Conservation (phyloP, 805 yeast genomes). For the Blastobotrys chiropterorum region DNA sequence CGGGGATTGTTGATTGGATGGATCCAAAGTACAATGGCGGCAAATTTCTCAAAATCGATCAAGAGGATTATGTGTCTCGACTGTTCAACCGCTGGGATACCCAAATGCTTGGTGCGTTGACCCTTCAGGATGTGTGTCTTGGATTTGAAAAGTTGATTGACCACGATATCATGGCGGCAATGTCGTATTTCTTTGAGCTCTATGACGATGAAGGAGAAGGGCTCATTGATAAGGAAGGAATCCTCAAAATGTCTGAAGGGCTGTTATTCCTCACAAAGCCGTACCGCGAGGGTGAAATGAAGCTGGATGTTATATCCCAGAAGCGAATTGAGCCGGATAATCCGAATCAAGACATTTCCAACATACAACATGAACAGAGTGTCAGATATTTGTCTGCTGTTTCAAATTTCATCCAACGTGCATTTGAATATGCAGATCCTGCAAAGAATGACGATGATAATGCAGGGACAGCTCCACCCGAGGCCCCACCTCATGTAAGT, state of each 20-base stretch:
- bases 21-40: constrained; percentile 25
- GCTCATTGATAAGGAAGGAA: constrained; percentile 67
- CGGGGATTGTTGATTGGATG: constrained; percentile 74
- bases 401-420: constrained; percentile 75
- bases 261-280: constrained; percentile 75
- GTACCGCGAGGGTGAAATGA: constrained; percentile 61
- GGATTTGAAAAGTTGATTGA: constrained; percentile 70
- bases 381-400: constrained; percentile 75
- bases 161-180: constrained; percentile 68
- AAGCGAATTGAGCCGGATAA: constrained; percentile 47
- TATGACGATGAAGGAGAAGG: constrained; percentile 60
- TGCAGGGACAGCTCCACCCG: background rate
- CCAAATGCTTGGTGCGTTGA: constrained; percentile 44
- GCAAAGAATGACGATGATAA: constrained; percentile 30
- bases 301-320: constrained; percentile 59
- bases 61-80: constrained; percentile 48
- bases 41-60: constrained; percentile 4
- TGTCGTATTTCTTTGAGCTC: constrained; percentile 71
- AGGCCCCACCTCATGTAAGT: background rate
- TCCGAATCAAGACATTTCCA: constrained; percentile 17
- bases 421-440: constrained; percentile 85
- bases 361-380: constrained; percentile 28
- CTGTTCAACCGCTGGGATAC: constrained; percentile 69
- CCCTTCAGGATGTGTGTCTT: constrained; percentile 60
- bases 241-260: constrained; percentile 82